Conservation (phyloP, 2,329 filamentous ascomycete genomes). For the Colletotrichum sp. region DNA sequence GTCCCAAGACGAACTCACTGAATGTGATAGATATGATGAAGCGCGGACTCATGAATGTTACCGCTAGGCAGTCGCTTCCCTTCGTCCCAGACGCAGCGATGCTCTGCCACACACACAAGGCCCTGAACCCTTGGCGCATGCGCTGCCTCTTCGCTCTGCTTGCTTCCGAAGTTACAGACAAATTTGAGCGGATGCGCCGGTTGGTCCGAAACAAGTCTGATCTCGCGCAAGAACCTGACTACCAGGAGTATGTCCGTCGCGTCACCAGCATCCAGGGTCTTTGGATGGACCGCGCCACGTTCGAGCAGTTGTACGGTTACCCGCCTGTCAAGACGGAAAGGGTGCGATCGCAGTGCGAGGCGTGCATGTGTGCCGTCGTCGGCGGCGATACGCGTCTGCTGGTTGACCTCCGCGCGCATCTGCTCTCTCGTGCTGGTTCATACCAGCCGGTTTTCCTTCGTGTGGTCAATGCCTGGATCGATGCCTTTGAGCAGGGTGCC, state of each 20-base stretch:
- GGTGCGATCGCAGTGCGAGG: conserved; percentile 50
- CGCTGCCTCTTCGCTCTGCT: conserved; percentile 48
- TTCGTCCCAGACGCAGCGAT: conserved; percentile 33
- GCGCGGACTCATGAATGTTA: conserved; percentile 36
- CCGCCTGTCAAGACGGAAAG: conserved; percentile 24
- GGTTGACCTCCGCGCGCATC: conserved; percentile 48
- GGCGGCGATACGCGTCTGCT: conserved; percentile 48
- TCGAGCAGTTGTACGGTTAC: conserved; percentile 39
- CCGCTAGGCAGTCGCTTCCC: conserved; percentile 29
- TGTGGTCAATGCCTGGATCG: conserved; percentile 51
- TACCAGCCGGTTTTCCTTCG: conserved; percentile 39
- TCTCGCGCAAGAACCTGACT: background rate
- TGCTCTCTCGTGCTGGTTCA: conserved; percentile 41
- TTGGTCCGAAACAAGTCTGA: conserved; percentile 18
- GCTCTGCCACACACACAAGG: conserved; percentile 46
- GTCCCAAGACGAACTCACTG: conserved; percentile 26
- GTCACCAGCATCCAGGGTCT: conserved; percentile 38
- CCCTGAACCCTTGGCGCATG: conserved; percentile 47
- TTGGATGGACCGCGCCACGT: conserved; percentile 42
- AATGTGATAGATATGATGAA: conserved; percentile 32
- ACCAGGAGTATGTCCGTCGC: conserved; percentile 31
- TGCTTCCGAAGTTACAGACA: conserved; percentile 43
- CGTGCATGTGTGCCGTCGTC: conserved; percentile 56
- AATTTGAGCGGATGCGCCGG: conserved; percentile 31
- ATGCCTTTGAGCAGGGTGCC: conserved; percentile 28